A percentile compares a stretch with the other conserved stretches of the same genome.
Conservation (phyloP, 2,329 filamentous ascomycete species). For the Colletotrichum ledebouriae region DNA sequence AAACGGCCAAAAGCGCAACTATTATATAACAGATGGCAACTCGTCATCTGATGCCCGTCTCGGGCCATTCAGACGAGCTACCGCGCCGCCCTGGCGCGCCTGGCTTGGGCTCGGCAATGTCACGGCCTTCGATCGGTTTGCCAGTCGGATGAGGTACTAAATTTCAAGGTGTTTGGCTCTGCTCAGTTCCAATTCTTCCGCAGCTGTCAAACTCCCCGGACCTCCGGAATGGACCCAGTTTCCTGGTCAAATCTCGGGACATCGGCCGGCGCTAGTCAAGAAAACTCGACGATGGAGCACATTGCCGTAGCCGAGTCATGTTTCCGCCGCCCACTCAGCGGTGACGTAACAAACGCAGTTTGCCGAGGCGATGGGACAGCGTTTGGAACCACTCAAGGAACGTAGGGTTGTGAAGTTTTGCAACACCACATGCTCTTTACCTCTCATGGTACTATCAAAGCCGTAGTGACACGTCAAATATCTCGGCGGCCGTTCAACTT, state of each 20-base stretch:
- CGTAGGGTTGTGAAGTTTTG: not conserved
- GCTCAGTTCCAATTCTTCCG: not conserved
- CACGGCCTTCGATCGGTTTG: slow-evolving; percentile 21
- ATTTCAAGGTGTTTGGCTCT: not conserved
- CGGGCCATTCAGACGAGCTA: slow-evolving; percentile 12
- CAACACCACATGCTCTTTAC: not conserved
- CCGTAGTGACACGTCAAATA: not conserved
- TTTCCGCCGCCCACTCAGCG: not conserved
- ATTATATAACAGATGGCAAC: slow-evolving; percentile 40
- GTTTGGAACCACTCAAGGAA: not conserved
- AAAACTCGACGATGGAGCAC: not conserved
- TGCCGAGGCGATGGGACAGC: not conserved
- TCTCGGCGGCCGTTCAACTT: not conserved
- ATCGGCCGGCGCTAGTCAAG: not conserved
- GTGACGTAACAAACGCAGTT: not conserved
- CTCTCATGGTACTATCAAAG: not conserved
- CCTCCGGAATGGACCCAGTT: not conserved
- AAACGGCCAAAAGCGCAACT: slow-evolving; percentile 25
- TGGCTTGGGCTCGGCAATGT: not conserved
- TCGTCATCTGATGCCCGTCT: slow-evolving; percentile 30
- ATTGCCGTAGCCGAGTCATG: slow-evolving; percentile 1
- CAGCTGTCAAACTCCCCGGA: not conserved
- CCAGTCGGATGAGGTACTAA: not conserved
- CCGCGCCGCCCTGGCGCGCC: slow-evolving; percentile 16
- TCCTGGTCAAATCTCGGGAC: not conserved